A percentile compares a stretch with the other conserved stretches of the same genome.
Evolutionary conservation across 768 basidiomycete genomes (phyloP).

Genomic region (Lactarius tabidus): DNA sequence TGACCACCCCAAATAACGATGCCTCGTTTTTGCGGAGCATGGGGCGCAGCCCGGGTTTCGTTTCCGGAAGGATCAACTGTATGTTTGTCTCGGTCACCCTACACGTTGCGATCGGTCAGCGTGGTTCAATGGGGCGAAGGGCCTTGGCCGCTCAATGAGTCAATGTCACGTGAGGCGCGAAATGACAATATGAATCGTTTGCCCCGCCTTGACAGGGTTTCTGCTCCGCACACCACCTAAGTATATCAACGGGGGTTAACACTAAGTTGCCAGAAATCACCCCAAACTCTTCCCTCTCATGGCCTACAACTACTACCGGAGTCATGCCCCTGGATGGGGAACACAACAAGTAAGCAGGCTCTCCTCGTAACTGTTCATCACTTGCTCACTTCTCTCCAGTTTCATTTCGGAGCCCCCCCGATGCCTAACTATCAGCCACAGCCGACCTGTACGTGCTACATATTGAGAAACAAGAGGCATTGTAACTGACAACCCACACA

Average conservation of each 20-base stretch:
- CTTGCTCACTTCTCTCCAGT: slow-evolving; percentile 14
- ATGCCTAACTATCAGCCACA: slow-evolving; percentile 39
- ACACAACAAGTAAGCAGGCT: slow-evolving; percentile 36
- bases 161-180: neutral
- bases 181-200: neutral
- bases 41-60: neutral
- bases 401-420: slow-evolving; percentile 23
- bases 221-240: neutral
- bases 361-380: slow-evolving; percentile 1
- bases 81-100: neutral
- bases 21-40: neutral
- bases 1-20: neutral
- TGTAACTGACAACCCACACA: slow-evolving; percentile 29
- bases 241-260: neutral
- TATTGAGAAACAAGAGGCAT: neutral
- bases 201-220: neutral
- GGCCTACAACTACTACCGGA: slow-evolving; percentile 46
- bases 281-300: slow-evolving; percentile 32
- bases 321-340: slow-evolving; percentile 45
- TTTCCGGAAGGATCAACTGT: neutral
- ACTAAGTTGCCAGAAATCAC: neutral
- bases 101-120: neutral
- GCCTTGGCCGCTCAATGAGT: neutral
- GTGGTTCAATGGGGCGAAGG: neutral
- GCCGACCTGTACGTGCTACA: slow-evolving; percentile 33